Conservation (phyloP, 306 rosid species). For the Ormosia emarginata region DNA sequence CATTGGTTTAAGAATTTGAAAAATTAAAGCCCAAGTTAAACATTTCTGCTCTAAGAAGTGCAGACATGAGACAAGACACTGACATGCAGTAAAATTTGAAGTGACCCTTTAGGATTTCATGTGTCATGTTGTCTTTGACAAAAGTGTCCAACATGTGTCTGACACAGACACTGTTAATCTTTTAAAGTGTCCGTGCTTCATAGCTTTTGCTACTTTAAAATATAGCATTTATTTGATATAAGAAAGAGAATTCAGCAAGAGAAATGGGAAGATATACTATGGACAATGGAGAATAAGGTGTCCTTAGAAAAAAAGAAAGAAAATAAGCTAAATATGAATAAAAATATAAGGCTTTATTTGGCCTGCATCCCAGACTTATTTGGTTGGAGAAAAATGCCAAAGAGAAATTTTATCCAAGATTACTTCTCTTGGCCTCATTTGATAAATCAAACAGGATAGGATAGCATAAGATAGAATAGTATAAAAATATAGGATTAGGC, state of each 20-base stretch:
- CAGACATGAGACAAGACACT: not conserved
- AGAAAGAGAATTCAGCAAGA: not conserved
- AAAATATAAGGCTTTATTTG: not conserved
- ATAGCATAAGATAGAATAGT: not conserved
- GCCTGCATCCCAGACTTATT: not conserved
- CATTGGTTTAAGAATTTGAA: not conserved
- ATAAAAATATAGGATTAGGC: not conserved
- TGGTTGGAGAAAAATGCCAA: not conserved
- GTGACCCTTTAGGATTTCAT: not conserved
- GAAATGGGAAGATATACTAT: not conserved
- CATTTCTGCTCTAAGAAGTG: not conserved
- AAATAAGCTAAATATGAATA: not conserved
- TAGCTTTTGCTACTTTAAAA: not conserved
- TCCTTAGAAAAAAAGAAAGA: not conserved
- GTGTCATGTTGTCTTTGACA: not conserved
- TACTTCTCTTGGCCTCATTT: not conserved
- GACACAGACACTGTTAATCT: no score
- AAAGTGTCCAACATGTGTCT: not conserved
- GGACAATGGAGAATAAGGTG: not conserved
- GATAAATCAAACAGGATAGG: not conserved
- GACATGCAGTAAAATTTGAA: not conserved
- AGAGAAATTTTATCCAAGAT: not conserved
- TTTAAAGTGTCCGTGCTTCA: no score
- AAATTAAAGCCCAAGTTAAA: not conserved
- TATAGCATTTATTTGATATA: not conserved